Percentiles rank a stretch among this genome's conserved stretches.
These are phyloP conservation scores for Plectranthus barbatus DNA, from an alignment of 257 asterid genomes.

Conservation along the genomic window DNA sequence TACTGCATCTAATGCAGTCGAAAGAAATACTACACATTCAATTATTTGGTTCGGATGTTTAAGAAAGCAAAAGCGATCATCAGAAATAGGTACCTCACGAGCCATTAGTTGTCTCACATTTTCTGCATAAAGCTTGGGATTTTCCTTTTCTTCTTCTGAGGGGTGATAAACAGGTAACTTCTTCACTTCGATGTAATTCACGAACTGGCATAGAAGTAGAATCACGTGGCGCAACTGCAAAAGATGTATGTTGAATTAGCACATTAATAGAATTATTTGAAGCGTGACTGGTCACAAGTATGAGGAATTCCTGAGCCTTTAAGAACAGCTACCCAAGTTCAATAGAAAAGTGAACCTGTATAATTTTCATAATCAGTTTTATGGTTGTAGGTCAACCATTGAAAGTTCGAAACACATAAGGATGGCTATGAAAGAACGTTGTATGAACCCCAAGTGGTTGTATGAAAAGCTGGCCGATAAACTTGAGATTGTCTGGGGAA, in stretches of 20 bases:
- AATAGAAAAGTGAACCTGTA: background rate
- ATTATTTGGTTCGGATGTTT: background rate
- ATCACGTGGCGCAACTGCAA: conserved; percentile 74
- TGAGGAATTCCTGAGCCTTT: background rate
- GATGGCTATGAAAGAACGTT: background rate
- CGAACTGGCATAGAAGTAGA: conserved; percentile 83
- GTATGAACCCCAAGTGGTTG: background rate
- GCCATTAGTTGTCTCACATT: conserved; percentile 85
- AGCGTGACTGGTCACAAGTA: conserved; percentile 2
- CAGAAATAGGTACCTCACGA: conserved; percentile 52
- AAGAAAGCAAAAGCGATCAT: conserved; percentile 7
- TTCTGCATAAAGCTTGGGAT: conserved; percentile 84
- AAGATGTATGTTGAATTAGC: background rate
- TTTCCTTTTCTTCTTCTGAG: conserved; percentile 74
- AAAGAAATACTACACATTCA: background rate
- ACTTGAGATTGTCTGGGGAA: background rate
- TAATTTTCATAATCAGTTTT: background rate
- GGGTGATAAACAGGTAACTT: conserved; percentile 71
- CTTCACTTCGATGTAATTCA: conserved; percentile 65
- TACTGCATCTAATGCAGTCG: background rate
- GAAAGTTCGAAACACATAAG: background rate
- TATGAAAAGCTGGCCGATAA: background rate
- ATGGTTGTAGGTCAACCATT: background rate
- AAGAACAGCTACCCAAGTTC: background rate
- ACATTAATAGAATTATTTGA: background rate